Conservation (phyloP, 306 rosid genomes). For the Senna siamea region DNA sequence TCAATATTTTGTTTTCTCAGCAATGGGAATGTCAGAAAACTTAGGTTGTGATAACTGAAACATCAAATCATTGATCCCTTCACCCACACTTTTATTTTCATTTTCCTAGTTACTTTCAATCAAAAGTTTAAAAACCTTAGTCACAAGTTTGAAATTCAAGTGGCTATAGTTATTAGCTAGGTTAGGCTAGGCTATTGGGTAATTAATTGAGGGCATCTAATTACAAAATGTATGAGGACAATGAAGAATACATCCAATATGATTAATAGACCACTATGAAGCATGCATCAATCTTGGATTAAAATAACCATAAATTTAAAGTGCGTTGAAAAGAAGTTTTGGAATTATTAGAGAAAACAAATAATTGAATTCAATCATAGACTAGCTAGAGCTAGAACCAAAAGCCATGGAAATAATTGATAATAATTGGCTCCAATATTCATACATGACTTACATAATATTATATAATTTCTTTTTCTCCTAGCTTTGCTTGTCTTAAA, state of each 20-base stretch:
- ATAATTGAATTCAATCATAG: constrained; percentile 55
- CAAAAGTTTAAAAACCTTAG: neutral
- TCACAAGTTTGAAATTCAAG: constrained; percentile 32
- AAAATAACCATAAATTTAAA: constrained; percentile 36
- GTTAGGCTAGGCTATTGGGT: constrained; percentile 10
- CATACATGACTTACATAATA: neutral
- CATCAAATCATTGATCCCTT: constrained; percentile 37
- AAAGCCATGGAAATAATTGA: constrained; percentile 48
- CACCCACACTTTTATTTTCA: neutral
- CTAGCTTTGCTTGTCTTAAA: constrained; percentile 25
- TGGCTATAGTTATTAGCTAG: constrained; percentile 7
- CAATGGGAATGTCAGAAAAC: constrained; percentile 25
- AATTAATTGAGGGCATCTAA: constrained; percentile 37
- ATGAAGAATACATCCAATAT: constrained; percentile 43
- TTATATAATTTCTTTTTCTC: constrained; percentile 8
- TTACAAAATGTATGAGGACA: constrained; percentile 37
- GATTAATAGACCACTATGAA: constrained; percentile 47
- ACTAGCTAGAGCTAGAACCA: constrained; percentile 24
- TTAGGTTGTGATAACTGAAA: constrained; percentile 15
- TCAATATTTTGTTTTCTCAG: constrained; percentile 5
- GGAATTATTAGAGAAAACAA: constrained; percentile 49
- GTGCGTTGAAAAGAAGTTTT: constrained; percentile 42
- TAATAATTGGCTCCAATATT: constrained; percentile 48
- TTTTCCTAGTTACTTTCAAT: constrained; percentile 29
- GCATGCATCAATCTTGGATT: constrained; percentile 48